Conservation (phyloP, 2,329 filamentous ascomycete species). For the Xylaria sp. region DNA sequence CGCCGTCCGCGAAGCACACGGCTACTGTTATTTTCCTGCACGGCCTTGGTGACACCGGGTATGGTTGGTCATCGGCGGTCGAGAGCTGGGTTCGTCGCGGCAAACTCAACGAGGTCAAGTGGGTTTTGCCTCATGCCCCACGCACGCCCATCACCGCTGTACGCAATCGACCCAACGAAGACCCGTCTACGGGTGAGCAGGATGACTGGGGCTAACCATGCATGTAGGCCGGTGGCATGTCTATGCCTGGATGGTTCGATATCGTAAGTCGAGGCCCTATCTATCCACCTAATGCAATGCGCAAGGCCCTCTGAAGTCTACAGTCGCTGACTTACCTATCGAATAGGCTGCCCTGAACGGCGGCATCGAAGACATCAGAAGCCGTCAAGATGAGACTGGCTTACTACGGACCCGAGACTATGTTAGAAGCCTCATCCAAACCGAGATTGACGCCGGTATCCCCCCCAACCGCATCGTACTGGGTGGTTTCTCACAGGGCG, state of each 20-base stretch:
- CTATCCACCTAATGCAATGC: background rate
- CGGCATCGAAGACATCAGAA: slow-evolving; percentile 45
- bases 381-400: slow-evolving; percentile 70
- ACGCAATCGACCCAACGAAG: slow-evolving; percentile 47
- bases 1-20: slow-evolving; percentile 70
- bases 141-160: slow-evolving; percentile 86
- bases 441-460: slow-evolving; percentile 84
- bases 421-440: slow-evolving; percentile 81
- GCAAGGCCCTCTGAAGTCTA: slow-evolving; percentile 21
- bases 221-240: slow-evolving; percentile 74
- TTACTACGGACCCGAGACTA: slow-evolving; percentile 78
- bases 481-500: slow-evolving; percentile 87
- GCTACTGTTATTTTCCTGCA: slow-evolving; percentile 95
- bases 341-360: slow-evolving; percentile 44
- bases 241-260: slow-evolving; percentile 90
- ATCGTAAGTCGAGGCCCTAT: slow-evolving; percentile 62
- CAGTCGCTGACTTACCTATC: slow-evolving; percentile 22
- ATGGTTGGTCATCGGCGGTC: slow-evolving; percentile 83
- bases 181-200: background rate
- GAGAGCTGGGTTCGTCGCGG: slow-evolving; percentile 85
- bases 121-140: slow-evolving; percentile 93
- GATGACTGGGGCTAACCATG: slow-evolving; percentile 10
- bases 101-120: slow-evolving; percentile 89
- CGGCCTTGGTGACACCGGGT: slow-evolving; percentile 85
- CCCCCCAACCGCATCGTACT: slow-evolving; percentile 84